Evolutionary conservation across 1,139 yeast genomes (phyloP).

Genomic region (Hyphopichia pseudoburtonii): DNA sequence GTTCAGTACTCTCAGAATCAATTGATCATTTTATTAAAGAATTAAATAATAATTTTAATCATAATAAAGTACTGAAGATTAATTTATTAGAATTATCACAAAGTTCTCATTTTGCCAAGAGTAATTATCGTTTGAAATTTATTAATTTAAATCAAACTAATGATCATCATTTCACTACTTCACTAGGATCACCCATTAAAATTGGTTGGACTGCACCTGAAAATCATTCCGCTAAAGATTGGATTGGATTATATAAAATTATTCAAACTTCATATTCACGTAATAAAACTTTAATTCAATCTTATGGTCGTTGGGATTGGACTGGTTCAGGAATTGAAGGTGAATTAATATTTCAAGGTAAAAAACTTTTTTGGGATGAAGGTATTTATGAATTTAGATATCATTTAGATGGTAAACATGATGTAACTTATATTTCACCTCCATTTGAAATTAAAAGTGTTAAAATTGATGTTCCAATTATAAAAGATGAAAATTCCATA

Average conservation of each 20-base stretch:
- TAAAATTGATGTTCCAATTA: conserved; percentile 35
- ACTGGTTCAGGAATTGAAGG: conserved; percentile 45
- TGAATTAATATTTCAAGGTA: conserved; percentile 48
- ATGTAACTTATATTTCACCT: conserved; percentile 63
- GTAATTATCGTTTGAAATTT: conserved; percentile 31
- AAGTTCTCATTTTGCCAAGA: conserved; percentile 39
- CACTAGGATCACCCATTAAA: conserved; percentile 54
- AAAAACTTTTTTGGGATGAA: conserved; percentile 61
- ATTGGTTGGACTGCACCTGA: conserved; percentile 60
- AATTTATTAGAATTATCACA: conserved; percentile 43
- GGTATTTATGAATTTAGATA: conserved; percentile 79
- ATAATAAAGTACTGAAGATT: conserved; percentile 19
- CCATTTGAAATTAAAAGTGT: conserved; percentile 67
- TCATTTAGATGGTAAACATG: conserved; percentile 69
- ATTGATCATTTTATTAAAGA: conserved; percentile 43
- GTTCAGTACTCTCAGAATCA: conserved; percentile 33
- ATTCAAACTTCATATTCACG: conserved; percentile 61
- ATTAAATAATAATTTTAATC: conserved; percentile 31
- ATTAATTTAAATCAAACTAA: conserved; percentile 16
- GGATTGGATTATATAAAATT: conserved; percentile 78
- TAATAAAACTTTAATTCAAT: conserved; percentile 59
- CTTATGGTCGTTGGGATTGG: conserved; percentile 72
- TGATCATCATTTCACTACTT: conserved; percentile 21
- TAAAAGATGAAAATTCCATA: conserved; percentile 14
- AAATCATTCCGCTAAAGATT: conserved; percentile 49